Conservation (phyloP, 2,329 filamentous ascomycete genomes). For the Nothopassalora personata region DNA sequence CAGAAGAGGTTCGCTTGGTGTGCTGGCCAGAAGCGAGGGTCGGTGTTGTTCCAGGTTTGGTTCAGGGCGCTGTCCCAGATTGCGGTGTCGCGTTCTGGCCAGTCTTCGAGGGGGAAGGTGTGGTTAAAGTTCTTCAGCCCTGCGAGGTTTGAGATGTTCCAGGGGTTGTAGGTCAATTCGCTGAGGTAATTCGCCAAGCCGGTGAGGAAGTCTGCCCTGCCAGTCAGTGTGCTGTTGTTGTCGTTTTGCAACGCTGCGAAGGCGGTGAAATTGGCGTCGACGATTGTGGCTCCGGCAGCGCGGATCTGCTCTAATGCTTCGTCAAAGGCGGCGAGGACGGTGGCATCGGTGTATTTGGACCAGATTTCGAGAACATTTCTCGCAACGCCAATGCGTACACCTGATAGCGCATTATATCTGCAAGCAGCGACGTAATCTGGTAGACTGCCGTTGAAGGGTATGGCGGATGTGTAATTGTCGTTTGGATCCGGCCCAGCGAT, state of each 20-base stretch:
- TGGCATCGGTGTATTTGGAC: conserved; percentile 30
- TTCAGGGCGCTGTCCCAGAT: conserved; percentile 52
- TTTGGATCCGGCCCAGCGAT: conserved; percentile 52
- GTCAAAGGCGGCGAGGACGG: conserved; percentile 41
- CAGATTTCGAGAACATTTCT: conserved; percentile 50
- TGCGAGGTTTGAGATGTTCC: conserved; percentile 48
- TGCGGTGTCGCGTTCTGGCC: conserved; percentile 54
- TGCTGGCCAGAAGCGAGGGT: conserved; percentile 51
- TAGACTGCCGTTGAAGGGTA: conserved; percentile 47
- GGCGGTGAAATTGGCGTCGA: conserved; percentile 21
- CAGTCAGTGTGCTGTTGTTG: conserved; percentile 41
- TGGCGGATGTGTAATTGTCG: conserved; percentile 56
- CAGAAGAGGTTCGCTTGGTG: conserved; percentile 51
- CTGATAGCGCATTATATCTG: conserved; percentile 45
- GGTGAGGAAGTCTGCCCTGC: conserved; percentile 55
- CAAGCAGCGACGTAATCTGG: conserved; percentile 59
- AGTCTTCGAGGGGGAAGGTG: conserved; percentile 50
- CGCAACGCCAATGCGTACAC: conserved; percentile 59
- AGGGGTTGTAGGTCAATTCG: conserved; percentile 53
- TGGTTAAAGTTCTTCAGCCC: conserved; percentile 55
- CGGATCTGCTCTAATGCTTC: conserved; percentile 13
- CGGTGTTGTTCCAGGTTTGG: conserved; percentile 52
- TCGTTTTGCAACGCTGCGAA: conserved; percentile 39
- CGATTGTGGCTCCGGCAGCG: conserved; percentile 17
- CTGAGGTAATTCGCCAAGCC: conserved; percentile 55